Base-by-base conservation (phyloP, 2,329 filamentous ascomycete genomes). In the Fusarium longipes region DNA sequence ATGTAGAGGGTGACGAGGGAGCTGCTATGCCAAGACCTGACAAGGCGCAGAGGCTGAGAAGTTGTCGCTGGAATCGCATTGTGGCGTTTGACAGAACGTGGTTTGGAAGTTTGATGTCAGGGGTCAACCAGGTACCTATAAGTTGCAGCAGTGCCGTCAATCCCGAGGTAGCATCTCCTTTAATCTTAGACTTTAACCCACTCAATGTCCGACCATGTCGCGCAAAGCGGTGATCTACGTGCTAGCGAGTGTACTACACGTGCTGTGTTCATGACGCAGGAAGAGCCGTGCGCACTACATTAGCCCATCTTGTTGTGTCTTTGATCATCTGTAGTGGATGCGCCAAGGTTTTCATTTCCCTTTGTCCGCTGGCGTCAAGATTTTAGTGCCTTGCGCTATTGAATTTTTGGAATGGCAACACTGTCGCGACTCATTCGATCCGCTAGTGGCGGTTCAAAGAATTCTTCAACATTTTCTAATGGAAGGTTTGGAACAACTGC, bases 351-450 rank as follows among this genome's bases (percentile, higher is more conserved):
- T 17, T 27, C 24, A 27, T 48, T 32, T 55, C 33, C 40, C 47
- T 40, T 20, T 29, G 35, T 22, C 22, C 29, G 24, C 11, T 11
- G 24, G 24, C 15, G 7, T 62, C 35, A 22, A 20, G 15, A n/a
- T 44, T 61, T 27, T 29, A 25, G 30, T 33, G 29, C 14, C 36
- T 35, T 60, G 44, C 27, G 29, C 55, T 53, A 62, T 27, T 7
- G 35, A 55, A 61, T 32, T 30, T 14, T 27, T 20, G 8, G 1
- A 12, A 27, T 8, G 40, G 6, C 9, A 22, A 15, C 25, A 24
- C 9, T 9, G 6, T 36, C 14, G 4, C 18, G 14, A 14, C 27
- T 7, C 2, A 2, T 53, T 20, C 8, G 5, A 17, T 60, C 44
- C 38, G 8, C 32, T 39, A 47, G 6, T 39, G 24, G 8, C 7